Evolutionary conservation across 1,139 yeast genomes (phyloP), one percentile per base, ranked within the genome.

Genomic region (Lodderomyces pseudojiufengensis): DNA sequence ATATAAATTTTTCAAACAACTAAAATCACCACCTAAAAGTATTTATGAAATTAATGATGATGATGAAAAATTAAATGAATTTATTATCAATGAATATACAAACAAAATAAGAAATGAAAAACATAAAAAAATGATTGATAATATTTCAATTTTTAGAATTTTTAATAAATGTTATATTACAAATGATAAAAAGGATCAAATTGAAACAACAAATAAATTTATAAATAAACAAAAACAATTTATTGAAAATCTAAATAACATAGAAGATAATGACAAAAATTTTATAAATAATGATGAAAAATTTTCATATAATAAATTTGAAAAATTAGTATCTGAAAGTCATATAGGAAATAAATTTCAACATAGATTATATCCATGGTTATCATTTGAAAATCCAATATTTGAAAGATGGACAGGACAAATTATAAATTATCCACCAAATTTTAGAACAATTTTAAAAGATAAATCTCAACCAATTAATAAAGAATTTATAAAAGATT

Each of bases 401-500:
- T 73, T 57, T 47, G 69, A 62, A 39, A 55, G 75, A 43, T 72
- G 75, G 74, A 63, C 63, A 9, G 76, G 76, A 5, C 63, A 61
- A 11, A 51, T 47, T 9, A 51, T 51, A 14, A 39, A 55, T 25
- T 56, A 61, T 8, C 68, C 70, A 7, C 77, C 77, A n/a, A 43
- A 56, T 25, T 57, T 64, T 58, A 44, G 56, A 3, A 47, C 53
- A 10, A 55, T 43, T 9, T 23, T 32, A 11, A 23, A 29, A 10
- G 36, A 33, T 11, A 25, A 29, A 12, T 30, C 25, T 15, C 24
- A 27, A 13, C 31, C 36, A 24, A n/a, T 9, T 22, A 22, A 22
- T 22, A 9, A 22, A 9, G n/a, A 22, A n/a, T 22, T 22, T 22
- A n/a, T n/a, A 9, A n/a, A 22, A 9, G 9, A 9, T n/a, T 9